Conservation (phyloP, 164 flowering plant species). For the Liriodendron chinense region DNA sequence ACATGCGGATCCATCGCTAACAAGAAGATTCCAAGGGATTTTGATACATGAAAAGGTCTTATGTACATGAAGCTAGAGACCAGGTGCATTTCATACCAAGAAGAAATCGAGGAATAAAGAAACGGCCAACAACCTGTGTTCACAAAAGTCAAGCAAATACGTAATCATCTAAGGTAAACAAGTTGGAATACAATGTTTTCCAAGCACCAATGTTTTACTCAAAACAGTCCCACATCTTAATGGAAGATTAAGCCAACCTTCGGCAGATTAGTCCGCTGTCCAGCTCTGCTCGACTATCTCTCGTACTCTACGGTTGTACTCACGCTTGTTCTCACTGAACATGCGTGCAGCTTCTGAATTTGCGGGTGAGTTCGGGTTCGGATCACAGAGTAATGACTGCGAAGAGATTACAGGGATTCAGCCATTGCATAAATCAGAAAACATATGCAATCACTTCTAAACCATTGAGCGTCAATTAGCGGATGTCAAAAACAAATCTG, state of each 20-base stretch:
- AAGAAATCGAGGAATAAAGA: neutral
- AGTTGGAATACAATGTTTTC: slow-evolving; percentile 14
- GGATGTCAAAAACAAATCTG: neutral
- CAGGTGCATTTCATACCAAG: neutral
- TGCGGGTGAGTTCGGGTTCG: slow-evolving; percentile 89
- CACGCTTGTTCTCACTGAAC: slow-evolving; percentile 84
- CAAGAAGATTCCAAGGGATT: neutral
- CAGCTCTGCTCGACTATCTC: slow-evolving; percentile 91
- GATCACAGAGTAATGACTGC: slow-evolving; percentile 84
- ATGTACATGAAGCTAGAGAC: neutral
- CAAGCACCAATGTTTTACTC: slow-evolving; percentile 12
- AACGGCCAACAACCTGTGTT: slow-evolving; percentile 5
- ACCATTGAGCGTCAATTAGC: neutral
- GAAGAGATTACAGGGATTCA: slow-evolving; percentile 3
- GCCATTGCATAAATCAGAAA: neutral
- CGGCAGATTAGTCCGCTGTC: slow-evolving; percentile 62
- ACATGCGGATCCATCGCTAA: neutral
- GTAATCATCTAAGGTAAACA: slow-evolving; percentile 4
- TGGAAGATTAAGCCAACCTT: neutral
- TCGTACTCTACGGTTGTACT: slow-evolving; percentile 73
- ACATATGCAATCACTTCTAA: neutral
- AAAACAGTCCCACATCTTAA: neutral
- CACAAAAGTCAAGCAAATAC: slow-evolving; percentile 16
- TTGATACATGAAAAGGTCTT: neutral
- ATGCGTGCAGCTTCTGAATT: slow-evolving; percentile 87